Base-by-base conservation (phyloP, 345 rosid species). In the Aquilaria yunnanensis region DNA sequence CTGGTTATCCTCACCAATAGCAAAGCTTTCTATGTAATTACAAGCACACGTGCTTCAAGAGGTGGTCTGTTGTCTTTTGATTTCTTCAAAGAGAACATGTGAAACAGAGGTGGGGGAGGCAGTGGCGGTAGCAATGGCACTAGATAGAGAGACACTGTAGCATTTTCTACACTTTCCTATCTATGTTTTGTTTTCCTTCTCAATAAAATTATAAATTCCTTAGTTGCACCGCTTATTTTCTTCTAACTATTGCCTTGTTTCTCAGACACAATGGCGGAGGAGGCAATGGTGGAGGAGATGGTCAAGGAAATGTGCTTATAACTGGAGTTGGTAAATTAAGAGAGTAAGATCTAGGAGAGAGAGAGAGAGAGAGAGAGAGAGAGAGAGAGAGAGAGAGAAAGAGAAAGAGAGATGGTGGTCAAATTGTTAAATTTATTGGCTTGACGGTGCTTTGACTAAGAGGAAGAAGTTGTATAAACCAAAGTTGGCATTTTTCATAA, bases 81-180 rank as follows among this genome's bases (percentile, higher is more conserved):
- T 63, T 75, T 92, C 68, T 78, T 89, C 3, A 87, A 66, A 8
- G 95, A 78, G 78, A 89, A 87, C 3, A 92, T 67, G 51, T 66
- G 78, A 9, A 80, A 81, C 51, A 79, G 85, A 1, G 87, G 85
- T 0, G 89, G 92, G 11, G 83, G 81, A 0, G 80, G 82, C 0
- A 84, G 82, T 0, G 81, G 88, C 0, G 82, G 84, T 2, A 66
- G 74, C 3, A 80, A 56, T 4, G 65, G 56, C 2, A 74, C 53
- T 0, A 72, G 78, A 51, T 64, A 64, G 9, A 46, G n/a, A 54
- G 74, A 59, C 29, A 29, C 32, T 67, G 62, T 95, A 11, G 89
- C 87, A 59, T 85, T 85, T 63, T 92, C 98, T 32, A 83, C 80
- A 72, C 98, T 92, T 71, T 79, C 83, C 75, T 92, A 92, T 55